Base-by-base conservation (phyloP, 345 rosid species). In the Bruguiera gymnorhiza region DNA sequence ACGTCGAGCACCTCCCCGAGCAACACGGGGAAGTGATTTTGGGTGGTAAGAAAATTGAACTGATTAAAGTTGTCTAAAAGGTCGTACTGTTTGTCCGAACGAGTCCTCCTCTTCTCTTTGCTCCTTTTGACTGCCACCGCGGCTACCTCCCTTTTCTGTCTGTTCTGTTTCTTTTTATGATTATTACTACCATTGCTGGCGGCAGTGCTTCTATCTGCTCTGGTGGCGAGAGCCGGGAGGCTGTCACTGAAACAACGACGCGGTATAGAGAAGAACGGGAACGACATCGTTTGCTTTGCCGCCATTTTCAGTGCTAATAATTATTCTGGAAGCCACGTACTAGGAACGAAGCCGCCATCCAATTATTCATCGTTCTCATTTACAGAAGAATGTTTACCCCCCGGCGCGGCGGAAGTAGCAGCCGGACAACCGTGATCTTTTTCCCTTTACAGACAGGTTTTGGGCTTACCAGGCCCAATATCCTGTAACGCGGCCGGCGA, bases 1-100 rank as follows among this genome's bases (percentile, higher is more conserved):
- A 88, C 82, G 63, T 94, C 98, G 71, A 84, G 39, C 24, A 94
- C 97, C 79, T 94, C 97, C 21, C 91, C 92, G 62, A 89, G 77
- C 95, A 94, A 70, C 46, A 91, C 97, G 21, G 97, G 98, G n/a
- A 89, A 62, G 69, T 94, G 96, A 27, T 60, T 36, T 36, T 67
- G 26, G 19, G 20, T 15, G 30, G 30, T 13, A 18, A 58, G 36
- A 57, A 19, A 34, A 54, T n/a, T 24, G 34, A 65, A 55, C 2
- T 59, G 63, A 65, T 56, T 56, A 56, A 56, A 24, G 16, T 4
- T 24, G 60, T 56, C 60, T 0, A 56, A 24, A 24, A 56, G 31
- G 60, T 75, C 79, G 39, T 72, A 84, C 70, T 79, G 90, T 70
- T 82, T 91, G 59, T 79, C 82, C 0, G 97, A 94, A 16, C 97